Evolutionary conservation across 1,284 basidiomycete genomes (phyloP).

Genomic region (Xanthoconium separans): DNA sequence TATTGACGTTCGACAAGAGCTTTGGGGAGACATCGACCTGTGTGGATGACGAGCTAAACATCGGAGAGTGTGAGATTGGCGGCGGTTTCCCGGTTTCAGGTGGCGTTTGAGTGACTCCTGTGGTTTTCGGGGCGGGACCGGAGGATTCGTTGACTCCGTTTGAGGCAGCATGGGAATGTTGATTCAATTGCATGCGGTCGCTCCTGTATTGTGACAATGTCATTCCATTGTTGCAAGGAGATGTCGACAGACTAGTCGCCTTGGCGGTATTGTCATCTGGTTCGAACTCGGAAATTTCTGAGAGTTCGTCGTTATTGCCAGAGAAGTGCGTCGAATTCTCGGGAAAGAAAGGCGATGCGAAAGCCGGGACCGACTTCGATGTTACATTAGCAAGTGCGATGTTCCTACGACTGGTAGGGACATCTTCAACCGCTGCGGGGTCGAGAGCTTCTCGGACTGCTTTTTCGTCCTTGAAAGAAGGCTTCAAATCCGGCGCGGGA

Average conservation of each 20-base stretch:
- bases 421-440: neutral
- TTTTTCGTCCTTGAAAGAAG: neutral
- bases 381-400: neutral
- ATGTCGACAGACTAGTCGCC: neutral
- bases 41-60: constrained; percentile 16
- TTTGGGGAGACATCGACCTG: constrained; percentile 14
- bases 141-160: neutral
- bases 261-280: neutral
- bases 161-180: neutral
- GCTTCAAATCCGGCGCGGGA: neutral
- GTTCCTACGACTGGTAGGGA: neutral
- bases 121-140: neutral
- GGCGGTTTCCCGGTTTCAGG: neutral
- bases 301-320: constrained; percentile 21
- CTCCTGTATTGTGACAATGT: neutral
- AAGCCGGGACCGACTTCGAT: neutral
- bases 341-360: neutral
- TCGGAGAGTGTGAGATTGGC: constrained; percentile 7
- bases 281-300: constrained; percentile 31
- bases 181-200: neutral
- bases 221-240: neutral
- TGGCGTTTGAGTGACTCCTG: neutral
- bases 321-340: constrained; percentile 2
- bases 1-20: constrained; percentile 1
- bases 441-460: neutral